Percentiles rank a stretch among this genome's conserved stretches.
phyloP scores from a whole-genome alignment of 352 stramenopile species.

The Phytophthora quininea region DNA sequence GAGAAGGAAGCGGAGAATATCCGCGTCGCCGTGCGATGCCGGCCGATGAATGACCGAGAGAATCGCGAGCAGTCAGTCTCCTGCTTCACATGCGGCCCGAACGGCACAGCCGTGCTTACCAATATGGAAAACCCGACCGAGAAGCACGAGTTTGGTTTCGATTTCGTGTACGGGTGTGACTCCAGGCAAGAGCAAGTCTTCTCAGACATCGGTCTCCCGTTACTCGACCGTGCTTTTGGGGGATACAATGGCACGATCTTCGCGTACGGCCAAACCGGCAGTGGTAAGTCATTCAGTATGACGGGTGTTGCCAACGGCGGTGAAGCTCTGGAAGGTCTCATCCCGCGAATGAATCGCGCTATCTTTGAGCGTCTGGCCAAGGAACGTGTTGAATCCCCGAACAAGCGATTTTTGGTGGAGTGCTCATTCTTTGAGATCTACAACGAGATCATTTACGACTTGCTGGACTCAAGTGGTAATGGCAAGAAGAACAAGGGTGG shows the following conservation, averaged over 20 bases:
- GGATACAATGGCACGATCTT: constrained; percentile 93
- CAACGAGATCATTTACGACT: constrained; percentile 96
- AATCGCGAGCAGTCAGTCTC: constrained; percentile 73
- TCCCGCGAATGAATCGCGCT: constrained; percentile 90
- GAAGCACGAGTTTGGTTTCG: constrained; percentile 88
- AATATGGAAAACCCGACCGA: constrained; percentile 84
- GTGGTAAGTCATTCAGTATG: constrained; percentile 91
- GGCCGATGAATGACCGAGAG: constrained; percentile 92
- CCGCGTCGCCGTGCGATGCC: constrained; percentile 90
- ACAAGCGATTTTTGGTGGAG: constrained; percentile 90
- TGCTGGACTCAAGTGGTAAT: constrained; percentile 90
- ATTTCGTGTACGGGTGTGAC: constrained; percentile 88
- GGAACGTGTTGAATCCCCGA: constrained; percentile 64
- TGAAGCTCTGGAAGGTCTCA: constrained; percentile 83
- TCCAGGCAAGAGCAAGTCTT: constrained; percentile 78
- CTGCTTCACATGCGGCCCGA: constrained; percentile 65
- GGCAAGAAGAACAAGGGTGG: constrained; percentile 88
- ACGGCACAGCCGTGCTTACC: constrained; percentile 80
- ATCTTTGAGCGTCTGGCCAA: constrained; percentile 88
- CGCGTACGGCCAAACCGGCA: constrained; percentile 88
- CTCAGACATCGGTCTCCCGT: constrained; percentile 74
- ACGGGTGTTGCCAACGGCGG: constrained; percentile 64
- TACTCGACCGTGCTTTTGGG: constrained; percentile 83
- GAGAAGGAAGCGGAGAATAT: constrained; percentile 91
- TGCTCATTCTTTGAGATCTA: constrained; percentile 97